phyloP scores from a whole-genome alignment of 2,329 filamentous ascomycete genomes.

The Beauveria caledonica region DNA sequence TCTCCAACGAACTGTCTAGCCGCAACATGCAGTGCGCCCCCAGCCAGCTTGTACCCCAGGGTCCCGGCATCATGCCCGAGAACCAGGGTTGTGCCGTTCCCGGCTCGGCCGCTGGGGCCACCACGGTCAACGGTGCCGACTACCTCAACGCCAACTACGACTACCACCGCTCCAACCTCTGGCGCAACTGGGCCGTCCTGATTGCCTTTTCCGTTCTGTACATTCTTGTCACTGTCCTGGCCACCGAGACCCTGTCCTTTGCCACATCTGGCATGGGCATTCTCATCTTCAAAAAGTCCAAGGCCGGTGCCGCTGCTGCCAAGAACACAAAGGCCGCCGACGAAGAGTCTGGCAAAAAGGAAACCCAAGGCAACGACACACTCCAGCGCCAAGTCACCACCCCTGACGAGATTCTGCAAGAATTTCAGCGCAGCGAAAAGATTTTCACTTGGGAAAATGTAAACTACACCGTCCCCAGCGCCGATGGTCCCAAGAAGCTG shows the following conservation, averaged over 20 bases:
- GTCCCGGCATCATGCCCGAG: constrained; percentile 28
- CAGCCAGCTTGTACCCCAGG: constrained; percentile 37
- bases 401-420: constrained; percentile 31
- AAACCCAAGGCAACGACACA: constrained; percentile 22
- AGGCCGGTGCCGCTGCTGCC: constrained; percentile 43
- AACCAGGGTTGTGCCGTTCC: constrained; percentile 48
- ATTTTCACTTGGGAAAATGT: constrained; percentile 66
- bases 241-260: constrained; percentile 59
- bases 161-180: constrained; percentile 48
- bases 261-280: constrained; percentile 56
- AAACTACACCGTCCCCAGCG: constrained; percentile 58
- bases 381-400: constrained; percentile 9
- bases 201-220: constrained; percentile 67
- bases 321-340: constrained; percentile 19
- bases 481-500: constrained; percentile 24
- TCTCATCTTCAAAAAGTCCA: constrained; percentile 63
- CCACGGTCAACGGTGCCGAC: constrained; percentile 40
- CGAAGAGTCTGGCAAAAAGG: constrained; percentile 19
- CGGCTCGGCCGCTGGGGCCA: constrained; percentile 41
- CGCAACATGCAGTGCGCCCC: constrained; percentile 41
- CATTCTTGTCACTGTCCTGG: constrained; percentile 59
- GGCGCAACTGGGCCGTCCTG: constrained; percentile 67
- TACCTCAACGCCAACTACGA: constrained; percentile 45
- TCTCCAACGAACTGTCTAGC: constrained; percentile 46
- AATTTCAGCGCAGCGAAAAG: constrained; percentile 48